Percentiles rank a stretch among this genome's conserved stretches.
Conservation (phyloP, 202 grass and related monocot species). For the Bolboschoenoplectus hybrid region DNA sequence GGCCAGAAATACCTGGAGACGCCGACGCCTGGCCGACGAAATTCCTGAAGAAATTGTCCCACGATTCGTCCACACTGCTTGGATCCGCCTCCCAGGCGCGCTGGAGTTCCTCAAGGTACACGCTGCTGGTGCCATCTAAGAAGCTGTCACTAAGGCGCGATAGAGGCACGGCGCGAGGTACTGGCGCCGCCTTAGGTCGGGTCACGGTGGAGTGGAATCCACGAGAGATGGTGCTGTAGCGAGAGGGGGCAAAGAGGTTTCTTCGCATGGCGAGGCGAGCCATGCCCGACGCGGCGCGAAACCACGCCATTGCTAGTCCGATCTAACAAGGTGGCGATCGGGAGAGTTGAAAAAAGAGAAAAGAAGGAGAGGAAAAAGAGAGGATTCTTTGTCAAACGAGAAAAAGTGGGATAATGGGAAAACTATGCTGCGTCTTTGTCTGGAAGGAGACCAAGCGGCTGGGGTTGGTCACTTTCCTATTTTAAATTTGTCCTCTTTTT, state of each 20-base stretch:
- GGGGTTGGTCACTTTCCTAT: slow-evolving; percentile 15
- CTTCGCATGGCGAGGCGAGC: slow-evolving; percentile 56
- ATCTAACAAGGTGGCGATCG: slow-evolving; percentile 31
- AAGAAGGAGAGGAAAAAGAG: background rate
- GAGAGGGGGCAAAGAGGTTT: slow-evolving; percentile 36
- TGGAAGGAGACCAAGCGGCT: background rate
- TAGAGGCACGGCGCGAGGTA: slow-evolving; percentile 72
- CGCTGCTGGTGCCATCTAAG: slow-evolving; percentile 72
- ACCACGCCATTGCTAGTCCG: slow-evolving; percentile 55
- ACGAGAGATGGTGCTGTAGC: slow-evolving; percentile 31
- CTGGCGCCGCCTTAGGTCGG: slow-evolving; percentile 48
- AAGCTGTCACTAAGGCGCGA: slow-evolving; percentile 76
- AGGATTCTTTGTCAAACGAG: background rate
- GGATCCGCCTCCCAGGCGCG: slow-evolving; percentile 85
- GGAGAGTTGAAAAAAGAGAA: background rate
- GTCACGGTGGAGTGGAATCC: slow-evolving; percentile 53
- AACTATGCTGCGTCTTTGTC: background rate
- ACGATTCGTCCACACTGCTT: slow-evolving; percentile 76
- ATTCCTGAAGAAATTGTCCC: slow-evolving; percentile 95
- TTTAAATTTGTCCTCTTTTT: background rate
- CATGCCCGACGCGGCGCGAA: slow-evolving; percentile 59
- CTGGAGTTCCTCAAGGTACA: slow-evolving; percentile 93
- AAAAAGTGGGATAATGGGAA: background rate
- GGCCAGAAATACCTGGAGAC: slow-evolving; percentile 62
- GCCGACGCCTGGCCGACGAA: slow-evolving; percentile 66